These are phyloP conservation scores for Trebouxia gelatinosa DNA, from an alignment of 163 green algal species.

Conservation along the genomic window DNA sequence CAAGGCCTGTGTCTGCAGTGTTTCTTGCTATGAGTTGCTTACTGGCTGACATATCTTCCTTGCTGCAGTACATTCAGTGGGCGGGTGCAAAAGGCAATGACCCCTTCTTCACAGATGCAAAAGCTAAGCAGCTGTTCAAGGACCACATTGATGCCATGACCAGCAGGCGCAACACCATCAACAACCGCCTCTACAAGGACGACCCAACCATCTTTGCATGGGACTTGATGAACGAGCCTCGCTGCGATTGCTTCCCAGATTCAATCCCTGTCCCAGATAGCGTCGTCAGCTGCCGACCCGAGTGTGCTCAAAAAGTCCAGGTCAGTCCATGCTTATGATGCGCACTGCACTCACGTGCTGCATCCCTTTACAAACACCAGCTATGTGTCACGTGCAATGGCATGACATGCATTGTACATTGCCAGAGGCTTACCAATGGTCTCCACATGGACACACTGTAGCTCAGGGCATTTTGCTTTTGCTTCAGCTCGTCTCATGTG, in stretches of 20 bases:
- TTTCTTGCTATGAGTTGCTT: not conserved
- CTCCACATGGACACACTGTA: constrained; percentile 86
- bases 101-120: constrained; percentile 30
- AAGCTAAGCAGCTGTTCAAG: constrained; percentile 24
- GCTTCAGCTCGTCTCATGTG: constrained; percentile 80
- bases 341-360: not conserved
- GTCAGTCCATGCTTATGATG: not conserved
- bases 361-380: not conserved
- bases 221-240: constrained; percentile 73
- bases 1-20: not conserved
- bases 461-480: constrained; percentile 73
- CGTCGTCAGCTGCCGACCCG: constrained; percentile 10
- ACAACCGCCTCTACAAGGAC: constrained; percentile 16
- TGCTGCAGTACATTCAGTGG: constrained; percentile 3
- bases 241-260: constrained; percentile 53
- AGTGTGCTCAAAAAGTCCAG: constrained; percentile 24
- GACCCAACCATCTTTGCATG: constrained; percentile 76
- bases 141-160: constrained; percentile 23
- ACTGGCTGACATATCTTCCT: not conserved
- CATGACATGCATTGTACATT: no score
- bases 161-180: constrained; percentile 32
- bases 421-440: constrained; percentile 70
- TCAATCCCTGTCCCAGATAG: not conserved
- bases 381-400: not conserved
- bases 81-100: constrained; percentile 10